These are phyloP conservation scores for Yamagishiella unicocca DNA, from an alignment of 139 green algal species.

Conservation along the genomic window DNA sequence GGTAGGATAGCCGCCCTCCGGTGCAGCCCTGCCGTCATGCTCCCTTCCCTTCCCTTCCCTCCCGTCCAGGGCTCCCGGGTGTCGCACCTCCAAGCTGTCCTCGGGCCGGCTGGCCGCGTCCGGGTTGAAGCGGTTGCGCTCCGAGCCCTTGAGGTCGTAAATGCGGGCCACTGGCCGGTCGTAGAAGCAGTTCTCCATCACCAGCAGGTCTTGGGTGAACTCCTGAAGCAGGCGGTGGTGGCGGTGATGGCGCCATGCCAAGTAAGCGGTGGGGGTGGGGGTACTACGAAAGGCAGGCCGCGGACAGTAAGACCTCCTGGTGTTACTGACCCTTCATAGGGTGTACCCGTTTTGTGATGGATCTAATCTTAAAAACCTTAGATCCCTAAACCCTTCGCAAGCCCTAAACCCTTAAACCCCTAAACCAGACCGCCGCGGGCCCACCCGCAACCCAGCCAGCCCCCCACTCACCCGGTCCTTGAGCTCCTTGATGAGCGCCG, in stretches of 20 bases:
- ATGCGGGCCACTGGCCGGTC: constrained; percentile 75
- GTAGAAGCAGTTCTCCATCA: constrained; percentile 98
- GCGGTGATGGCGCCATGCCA: too few relatives aligned
- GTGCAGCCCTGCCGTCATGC: neutral
- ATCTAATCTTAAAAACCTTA: too few relatives aligned
- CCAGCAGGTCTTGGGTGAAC: constrained; percentile 80
- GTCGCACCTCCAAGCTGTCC: constrained; percentile 36
- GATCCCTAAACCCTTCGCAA: too few relatives aligned
- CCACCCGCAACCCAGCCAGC: neutral
- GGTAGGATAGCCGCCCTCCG: too few relatives aligned
- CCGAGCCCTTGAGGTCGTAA: constrained; percentile 96
- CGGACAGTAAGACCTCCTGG: too few relatives aligned
- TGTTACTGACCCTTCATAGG: too few relatives aligned
- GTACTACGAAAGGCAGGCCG: too few relatives aligned
- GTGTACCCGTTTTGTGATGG: too few relatives aligned
- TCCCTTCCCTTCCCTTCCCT: neutral
- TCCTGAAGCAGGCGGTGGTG: too few relatives aligned
- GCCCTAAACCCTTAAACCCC: neutral
- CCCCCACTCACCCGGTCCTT: constrained; percentile 21
- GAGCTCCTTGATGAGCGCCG: constrained; percentile 46
- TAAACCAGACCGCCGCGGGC: neutral
- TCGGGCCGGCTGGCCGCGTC: constrained; percentile 64
- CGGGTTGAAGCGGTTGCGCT: constrained; percentile 82
- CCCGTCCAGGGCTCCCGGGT: neutral
- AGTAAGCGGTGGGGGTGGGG: too few relatives aligned